phyloP scores from a whole-genome alignment of 2,329 filamentous ascomycete genomes.

The Talaromyces pinophilus region DNA sequence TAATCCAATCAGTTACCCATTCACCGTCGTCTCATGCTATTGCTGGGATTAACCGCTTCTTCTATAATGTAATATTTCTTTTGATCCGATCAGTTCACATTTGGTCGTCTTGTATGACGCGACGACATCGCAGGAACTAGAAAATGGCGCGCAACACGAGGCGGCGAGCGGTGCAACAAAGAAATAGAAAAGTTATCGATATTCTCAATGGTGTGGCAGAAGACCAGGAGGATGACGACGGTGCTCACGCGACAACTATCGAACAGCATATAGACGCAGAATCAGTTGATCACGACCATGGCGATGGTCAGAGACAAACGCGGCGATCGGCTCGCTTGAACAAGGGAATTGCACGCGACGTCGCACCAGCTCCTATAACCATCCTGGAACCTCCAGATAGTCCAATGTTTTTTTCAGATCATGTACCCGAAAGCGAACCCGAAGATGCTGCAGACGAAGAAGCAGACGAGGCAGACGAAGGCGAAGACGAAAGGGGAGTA shows the following conservation, averaged over 20 bases:
- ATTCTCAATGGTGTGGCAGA: slow-evolving; percentile 27
- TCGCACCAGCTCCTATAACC: neutral
- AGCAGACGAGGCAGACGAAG: neutral
- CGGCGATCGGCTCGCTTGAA: slow-evolving; percentile 10
- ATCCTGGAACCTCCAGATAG: neutral
- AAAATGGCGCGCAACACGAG: slow-evolving; percentile 11
- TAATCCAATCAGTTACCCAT: neutral
- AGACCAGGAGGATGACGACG: neutral
- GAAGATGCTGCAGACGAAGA: neutral
- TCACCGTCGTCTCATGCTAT: neutral
- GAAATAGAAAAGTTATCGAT: slow-evolving; percentile 26
- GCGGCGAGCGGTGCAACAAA: slow-evolving; percentile 23
- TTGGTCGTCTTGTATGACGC: neutral
- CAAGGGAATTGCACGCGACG: neutral
- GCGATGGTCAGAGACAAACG: neutral
- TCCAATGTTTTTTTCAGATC: neutral
- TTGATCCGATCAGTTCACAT: neutral
- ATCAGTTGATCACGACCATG: neutral
- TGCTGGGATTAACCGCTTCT: neutral
- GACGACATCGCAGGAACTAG: neutral
- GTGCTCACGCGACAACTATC: neutral
- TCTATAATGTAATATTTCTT: neutral
- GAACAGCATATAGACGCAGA: neutral
- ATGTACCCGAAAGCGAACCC: neutral
- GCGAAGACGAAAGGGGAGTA: neutral